Percentiles rank a stretch among this genome's conserved stretches.
Conservation (phyloP, 495 filamentous ascomycete species). For the Cairneyella variabilis region DNA sequence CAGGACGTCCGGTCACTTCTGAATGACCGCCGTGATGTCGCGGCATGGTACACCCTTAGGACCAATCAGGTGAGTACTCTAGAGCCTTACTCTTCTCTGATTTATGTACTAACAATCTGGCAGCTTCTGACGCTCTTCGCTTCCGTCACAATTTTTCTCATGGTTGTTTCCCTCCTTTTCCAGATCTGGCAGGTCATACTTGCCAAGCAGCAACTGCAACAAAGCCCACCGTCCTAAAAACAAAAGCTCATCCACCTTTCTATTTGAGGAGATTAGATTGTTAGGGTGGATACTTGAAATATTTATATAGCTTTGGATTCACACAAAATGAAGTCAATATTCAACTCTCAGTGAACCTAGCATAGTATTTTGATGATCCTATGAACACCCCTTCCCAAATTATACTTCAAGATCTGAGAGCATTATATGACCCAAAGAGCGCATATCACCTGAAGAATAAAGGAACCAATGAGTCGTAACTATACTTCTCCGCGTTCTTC, state of each 20-base stretch:
- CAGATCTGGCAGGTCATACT: constrained; percentile 1
- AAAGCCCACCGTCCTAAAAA: background rate
- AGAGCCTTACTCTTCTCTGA: background rate
- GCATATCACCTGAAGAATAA: background rate
- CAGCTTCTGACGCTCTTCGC: background rate
- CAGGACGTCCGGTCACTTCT: background rate
- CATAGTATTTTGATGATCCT: background rate
- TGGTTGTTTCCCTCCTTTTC: background rate
- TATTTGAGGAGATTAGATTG: no score
- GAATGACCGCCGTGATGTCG: constrained; percentile 1
- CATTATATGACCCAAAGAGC: background rate
- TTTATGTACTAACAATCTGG: background rate
- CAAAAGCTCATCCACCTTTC: no score
- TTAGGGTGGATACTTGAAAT: no score
- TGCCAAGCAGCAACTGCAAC: background rate
- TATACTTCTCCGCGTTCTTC: background rate
- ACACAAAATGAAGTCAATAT: background rate
- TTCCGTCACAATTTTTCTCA: background rate
- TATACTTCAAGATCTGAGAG: no score
- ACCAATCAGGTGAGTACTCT: constrained; percentile 6
- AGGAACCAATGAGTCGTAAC: background rate
- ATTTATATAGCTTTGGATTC: background rate
- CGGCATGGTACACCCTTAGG: background rate
- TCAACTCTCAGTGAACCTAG: background rate
- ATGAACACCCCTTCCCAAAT: background rate